Conservation (phyloP, 345 rosid genomes). For the Punica granatum region DNA sequence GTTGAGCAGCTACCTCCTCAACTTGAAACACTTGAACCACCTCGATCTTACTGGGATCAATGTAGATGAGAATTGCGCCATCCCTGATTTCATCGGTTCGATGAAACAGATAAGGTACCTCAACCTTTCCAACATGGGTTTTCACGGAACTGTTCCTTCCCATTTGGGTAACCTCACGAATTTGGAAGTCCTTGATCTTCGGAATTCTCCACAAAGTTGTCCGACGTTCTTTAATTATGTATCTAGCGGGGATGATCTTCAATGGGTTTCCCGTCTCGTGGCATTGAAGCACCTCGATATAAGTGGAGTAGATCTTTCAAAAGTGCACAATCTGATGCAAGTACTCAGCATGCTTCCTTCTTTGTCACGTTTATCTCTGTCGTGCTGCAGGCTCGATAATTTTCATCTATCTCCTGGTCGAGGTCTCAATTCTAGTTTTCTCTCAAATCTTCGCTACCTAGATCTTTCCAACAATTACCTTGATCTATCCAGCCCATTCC, state of each 20-base stretch:
- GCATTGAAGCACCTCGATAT: conserved; percentile 5
- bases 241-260: not conserved
- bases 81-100: not conserved
- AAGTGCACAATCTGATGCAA: conserved; percentile 1
- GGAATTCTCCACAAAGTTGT: too few relatives aligned
- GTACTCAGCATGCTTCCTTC: too few relatives aligned
- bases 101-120: conserved; percentile 10
- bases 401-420: conserved; percentile 4
- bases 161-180: not conserved
- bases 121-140: not conserved
- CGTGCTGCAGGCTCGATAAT: not conserved
- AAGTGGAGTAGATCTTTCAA: not conserved
- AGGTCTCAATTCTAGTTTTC: not conserved
- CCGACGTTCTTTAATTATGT: too few relatives aligned
- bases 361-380: not conserved
- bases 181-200: conserved; percentile 10
- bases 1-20: conserved; percentile 4
- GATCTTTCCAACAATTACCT: not conserved
- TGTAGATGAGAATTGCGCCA: not conserved
- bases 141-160: not conserved
- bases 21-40: not conserved
- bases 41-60: not conserved
- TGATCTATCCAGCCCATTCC: not conserved
- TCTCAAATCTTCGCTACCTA: not conserved
- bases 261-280: conserved; percentile 13